phyloP scores from a whole-genome alignment of 768 basidiomycete genomes.

The Wakefieldia striispora region DNA sequence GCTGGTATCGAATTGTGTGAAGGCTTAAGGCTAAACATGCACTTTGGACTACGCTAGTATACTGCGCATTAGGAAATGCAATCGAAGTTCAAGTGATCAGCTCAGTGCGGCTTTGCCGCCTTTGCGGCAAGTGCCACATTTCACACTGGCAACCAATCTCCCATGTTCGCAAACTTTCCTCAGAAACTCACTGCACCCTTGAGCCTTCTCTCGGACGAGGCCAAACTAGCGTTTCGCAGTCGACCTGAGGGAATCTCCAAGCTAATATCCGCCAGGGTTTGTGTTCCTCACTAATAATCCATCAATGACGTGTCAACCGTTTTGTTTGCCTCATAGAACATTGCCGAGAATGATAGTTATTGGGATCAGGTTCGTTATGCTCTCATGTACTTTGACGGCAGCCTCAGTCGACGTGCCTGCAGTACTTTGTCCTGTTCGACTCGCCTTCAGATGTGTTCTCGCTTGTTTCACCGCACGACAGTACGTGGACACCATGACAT shows the following conservation, averaged over 20 bases:
- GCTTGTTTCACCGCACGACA: constrained; percentile 80
- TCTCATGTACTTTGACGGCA: not conserved
- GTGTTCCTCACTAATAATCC: constrained; percentile 23
- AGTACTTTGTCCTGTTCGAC: constrained; percentile 87
- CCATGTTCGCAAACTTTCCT: constrained; percentile 71
- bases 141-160: not conserved
- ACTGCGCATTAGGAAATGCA: too few species aligned
- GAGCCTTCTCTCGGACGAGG: constrained; percentile 79
- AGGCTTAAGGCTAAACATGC: too few species aligned
- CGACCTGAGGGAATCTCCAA: constrained; percentile 79
- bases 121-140: too few species aligned
- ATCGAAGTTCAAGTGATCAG: too few species aligned
- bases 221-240: constrained; percentile 86
- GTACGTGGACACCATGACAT: constrained; percentile 44
- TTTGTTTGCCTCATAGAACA: constrained; percentile 49
- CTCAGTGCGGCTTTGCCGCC: too few species aligned
- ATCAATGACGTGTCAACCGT: constrained; percentile 1
- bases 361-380: constrained; percentile 76
- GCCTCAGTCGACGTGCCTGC: constrained; percentile 5
- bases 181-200: constrained; percentile 73
- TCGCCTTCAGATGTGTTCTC: constrained; percentile 90
- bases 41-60: too few species aligned
- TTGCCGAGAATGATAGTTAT: constrained; percentile 72
- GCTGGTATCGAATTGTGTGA: constrained; percentile 2
- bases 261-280: constrained; percentile 67